Evolutionary conservation across 257 asterid genomes (phyloP).

Genomic region (Solanum clarkiae): DNA sequence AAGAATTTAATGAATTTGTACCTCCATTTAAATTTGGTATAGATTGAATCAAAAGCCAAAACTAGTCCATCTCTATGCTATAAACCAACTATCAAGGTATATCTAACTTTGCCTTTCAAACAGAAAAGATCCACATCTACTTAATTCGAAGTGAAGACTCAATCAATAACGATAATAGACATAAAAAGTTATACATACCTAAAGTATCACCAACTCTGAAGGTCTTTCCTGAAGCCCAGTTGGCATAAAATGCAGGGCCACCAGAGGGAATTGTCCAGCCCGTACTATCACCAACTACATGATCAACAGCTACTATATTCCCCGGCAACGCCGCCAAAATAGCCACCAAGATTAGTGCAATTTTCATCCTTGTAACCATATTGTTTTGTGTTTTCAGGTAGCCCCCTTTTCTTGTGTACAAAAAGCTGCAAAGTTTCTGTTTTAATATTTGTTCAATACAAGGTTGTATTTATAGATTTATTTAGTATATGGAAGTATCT

Average conservation of each 20-base stretch:
- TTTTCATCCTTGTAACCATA: not conserved
- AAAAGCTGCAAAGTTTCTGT: not conserved
- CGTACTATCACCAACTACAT: constrained; percentile 7
- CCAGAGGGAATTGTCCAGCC: constrained; percentile 11
- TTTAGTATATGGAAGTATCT: not conserved
- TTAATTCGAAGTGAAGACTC: too few species aligned
- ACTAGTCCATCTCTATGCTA: not conserved
- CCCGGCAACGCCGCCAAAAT: not conserved
- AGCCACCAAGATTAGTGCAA: not conserved
- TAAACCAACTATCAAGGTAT: not conserved
- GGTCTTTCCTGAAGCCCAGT: constrained; percentile 8
- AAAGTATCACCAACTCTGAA: constrained; percentile 7
- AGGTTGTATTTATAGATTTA: not conserved
- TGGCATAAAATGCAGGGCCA: not conserved
- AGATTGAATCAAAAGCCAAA: not conserved
- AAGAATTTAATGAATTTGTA: not conserved
- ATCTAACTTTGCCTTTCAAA: not conserved
- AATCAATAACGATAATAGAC: not conserved
- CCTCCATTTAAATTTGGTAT: not conserved
- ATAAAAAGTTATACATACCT: not conserved
- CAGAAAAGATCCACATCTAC: not conserved
- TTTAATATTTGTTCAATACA: not conserved
- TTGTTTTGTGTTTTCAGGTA: not conserved
- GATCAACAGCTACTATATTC: not conserved
- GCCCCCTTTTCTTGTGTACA: not conserved